Evolutionary conservation across 2,329 filamentous ascomycete genomes (phyloP), one percentile per base, ranked within the genome.

Genomic region (Colletotrichum lindemuthianum): DNA sequence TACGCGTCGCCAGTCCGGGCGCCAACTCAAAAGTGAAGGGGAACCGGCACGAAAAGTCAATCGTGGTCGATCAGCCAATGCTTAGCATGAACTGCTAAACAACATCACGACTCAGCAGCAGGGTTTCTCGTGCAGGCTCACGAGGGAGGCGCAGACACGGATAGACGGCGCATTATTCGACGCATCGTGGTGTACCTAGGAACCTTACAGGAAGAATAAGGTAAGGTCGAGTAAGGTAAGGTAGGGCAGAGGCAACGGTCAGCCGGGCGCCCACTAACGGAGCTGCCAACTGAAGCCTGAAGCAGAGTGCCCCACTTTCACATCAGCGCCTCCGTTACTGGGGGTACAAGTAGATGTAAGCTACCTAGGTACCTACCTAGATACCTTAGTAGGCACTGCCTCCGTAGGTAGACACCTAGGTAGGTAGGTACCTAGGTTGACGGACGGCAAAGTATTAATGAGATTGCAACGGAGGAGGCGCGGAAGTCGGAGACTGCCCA

Each of bases 21-120:
- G 54, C 41, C 45, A 49, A 15, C n/a, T 24, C 24, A 8, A 40
- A 49, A 58, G 44, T 16, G 45, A 58, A 15, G 45, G 54, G 45
- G 36, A 49, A 34, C 50, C 32, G 41, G 51, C n/a, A 37, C 61
- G 43, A 49, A 55, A 55, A 40, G 61, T 15, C 44, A 55, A 60
- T 47, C 57, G 60, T 60, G 45, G 61, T 12, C 50, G 45, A 64
- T 60, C 50, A 32, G 16, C 48, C 47, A 24, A 60, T 16, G 57
- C 58, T 61, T 61, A 65, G 61, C 61, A 61, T 61, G 45, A 52
- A 40, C 8, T 47, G 45, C 45, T 65, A 65, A 61, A 54, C 51
- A 32, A 39, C 2, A 32, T 44, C 11, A 36, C 45, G 50, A 61
- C 36, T 65, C 61, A 61, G 47, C 24, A 24, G 43, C 43, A n/a